A percentile compares a stretch with the other conserved stretches of the same genome.
Evolutionary conservation across 139 green algal species (phyloP).

Genomic region (Coelastrella sp.): DNA sequence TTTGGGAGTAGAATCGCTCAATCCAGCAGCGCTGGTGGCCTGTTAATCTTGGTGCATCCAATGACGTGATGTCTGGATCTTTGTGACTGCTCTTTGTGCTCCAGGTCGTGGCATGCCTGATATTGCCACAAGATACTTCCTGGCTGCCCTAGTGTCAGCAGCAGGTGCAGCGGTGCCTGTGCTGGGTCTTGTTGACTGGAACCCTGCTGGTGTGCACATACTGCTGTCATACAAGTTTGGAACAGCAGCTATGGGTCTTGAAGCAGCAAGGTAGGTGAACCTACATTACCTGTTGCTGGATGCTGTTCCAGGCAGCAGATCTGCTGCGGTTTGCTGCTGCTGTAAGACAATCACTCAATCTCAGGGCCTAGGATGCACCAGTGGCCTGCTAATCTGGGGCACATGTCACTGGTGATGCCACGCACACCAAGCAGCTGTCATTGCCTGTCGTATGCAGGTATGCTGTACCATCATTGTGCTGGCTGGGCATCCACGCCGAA

Average conservation of each 20-base stretch:
- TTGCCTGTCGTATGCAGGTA: conserved; percentile 48
- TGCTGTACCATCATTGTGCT: conserved; percentile 72
- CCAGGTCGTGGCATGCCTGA: conserved; percentile 44
- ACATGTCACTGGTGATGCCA: too few species aligned
- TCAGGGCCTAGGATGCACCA: too few species aligned
- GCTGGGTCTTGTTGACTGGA: conserved; percentile 91
- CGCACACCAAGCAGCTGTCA: background rate
- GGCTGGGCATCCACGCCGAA: conserved; percentile 75
- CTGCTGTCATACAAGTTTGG: conserved; percentile 83
- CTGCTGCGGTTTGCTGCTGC: too few species aligned
- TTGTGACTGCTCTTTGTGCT: too few species aligned
- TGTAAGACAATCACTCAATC: too few species aligned
- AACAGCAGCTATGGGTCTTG: conserved; percentile 72
- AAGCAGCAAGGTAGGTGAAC: conserved; percentile 58
- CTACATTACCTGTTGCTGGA: background rate
- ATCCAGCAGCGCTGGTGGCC: too few species aligned
- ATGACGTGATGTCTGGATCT: too few species aligned
- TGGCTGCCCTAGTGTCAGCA: conserved; percentile 30
- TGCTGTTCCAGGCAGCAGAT: too few species aligned
- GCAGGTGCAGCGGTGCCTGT: conserved; percentile 50
- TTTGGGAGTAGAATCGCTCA: too few species aligned
- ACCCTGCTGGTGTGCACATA: conserved; percentile 80
- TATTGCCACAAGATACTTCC: conserved; percentile 35
- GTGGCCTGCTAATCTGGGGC: too few species aligned
- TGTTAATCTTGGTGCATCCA: too few species aligned